These are phyloP conservation scores for Suillus luteus DNA, from an alignment of 768 basidiomycete genomes.

Conservation along the genomic window DNA sequence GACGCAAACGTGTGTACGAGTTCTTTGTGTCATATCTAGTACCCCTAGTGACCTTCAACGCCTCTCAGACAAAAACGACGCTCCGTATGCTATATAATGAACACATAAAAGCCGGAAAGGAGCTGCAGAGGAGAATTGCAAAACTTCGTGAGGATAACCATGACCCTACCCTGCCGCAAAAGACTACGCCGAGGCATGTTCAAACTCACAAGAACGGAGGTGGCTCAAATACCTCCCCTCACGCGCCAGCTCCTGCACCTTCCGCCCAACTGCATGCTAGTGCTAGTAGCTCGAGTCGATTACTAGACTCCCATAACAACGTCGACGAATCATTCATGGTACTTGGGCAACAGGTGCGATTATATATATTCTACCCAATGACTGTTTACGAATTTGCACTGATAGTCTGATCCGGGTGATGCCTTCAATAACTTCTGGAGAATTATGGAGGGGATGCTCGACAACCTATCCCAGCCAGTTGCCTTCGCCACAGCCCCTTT, in stretches of 20 bases:
- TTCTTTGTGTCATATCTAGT: slow-evolving; percentile 6
- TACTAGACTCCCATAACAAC: slow-evolving; percentile 57
- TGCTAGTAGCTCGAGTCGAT: slow-evolving; percentile 34
- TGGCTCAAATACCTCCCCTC: slow-evolving; percentile 18
- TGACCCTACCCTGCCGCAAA: slow-evolving; percentile 75
- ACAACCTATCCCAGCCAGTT: slow-evolving; percentile 77
- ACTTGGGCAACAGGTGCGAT: slow-evolving; percentile 71
- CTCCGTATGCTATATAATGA: slow-evolving; percentile 75
- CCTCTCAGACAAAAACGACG: slow-evolving; percentile 70
- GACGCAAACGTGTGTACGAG: slow-evolving; percentile 64
- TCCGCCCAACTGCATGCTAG: slow-evolving; percentile 50
- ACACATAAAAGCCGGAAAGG: slow-evolving; percentile 69
- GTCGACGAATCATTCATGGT: slow-evolving; percentile 92
- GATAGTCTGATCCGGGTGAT: slow-evolving; percentile 78
- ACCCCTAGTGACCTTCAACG: slow-evolving; percentile 15
- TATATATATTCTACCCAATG: slow-evolving; percentile 6
- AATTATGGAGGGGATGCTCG: slow-evolving; percentile 83
- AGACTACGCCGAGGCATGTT: slow-evolving; percentile 34
- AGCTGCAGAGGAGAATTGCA: slow-evolving; percentile 69
- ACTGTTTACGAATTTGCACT: slow-evolving; percentile 12
- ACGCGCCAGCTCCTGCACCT: slow-evolving; percentile 35
- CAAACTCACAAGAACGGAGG: slow-evolving; percentile 28
- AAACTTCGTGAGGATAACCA: slow-evolving; percentile 76
- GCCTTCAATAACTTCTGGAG: slow-evolving; percentile 90
- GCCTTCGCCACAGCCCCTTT: slow-evolving; percentile 85